These are phyloP conservation scores for Sarocladium brachiariae DNA, from an alignment of 2,329 filamentous ascomycete species.

Conservation along the genomic window DNA sequence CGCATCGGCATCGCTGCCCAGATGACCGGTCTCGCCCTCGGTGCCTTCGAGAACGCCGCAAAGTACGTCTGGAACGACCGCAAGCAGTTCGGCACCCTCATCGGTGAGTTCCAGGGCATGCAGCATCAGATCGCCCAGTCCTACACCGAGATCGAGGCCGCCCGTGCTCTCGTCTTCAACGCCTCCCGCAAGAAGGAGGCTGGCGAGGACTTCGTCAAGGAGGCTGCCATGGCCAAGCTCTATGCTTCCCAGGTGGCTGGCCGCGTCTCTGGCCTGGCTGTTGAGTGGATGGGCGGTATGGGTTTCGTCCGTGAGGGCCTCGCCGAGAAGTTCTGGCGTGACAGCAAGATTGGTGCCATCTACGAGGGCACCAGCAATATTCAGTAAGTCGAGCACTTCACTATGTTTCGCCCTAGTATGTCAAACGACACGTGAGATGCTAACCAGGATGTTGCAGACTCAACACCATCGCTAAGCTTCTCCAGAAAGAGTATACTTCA, in stretches of 20 bases:
- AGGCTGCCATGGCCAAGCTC: conserved; percentile 97
- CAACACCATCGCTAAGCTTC: conserved; percentile 56
- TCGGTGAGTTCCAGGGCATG: conserved; percentile 98
- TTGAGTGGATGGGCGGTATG: conserved; percentile 99
- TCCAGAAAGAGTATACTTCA: conserved; percentile 55
- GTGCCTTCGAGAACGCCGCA: conserved; percentile 91
- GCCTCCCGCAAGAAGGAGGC: conserved; percentile 97
- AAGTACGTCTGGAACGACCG: conserved; percentile 96
- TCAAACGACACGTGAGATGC: not conserved
- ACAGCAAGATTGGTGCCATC: conserved; percentile 97
- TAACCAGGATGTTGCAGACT: conserved; percentile 30
- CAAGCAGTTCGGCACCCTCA: conserved; percentile 87
- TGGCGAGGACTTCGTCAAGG: conserved; percentile 87
- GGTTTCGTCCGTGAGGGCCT: conserved; percentile 94
- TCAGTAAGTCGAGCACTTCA: conserved; percentile 41
- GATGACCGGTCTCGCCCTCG: conserved; percentile 94
- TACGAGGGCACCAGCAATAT: conserved; percentile 88
- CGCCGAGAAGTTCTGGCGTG: conserved; percentile 95
- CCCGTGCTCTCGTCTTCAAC: conserved; percentile 89
- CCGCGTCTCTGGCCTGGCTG: conserved; percentile 73
- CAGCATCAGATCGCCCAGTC: conserved; percentile 97
- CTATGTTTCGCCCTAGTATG: no score
- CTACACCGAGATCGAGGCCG: conserved; percentile 88
- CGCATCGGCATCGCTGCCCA: conserved; percentile 97
- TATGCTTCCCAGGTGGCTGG: conserved; percentile 90